Percentiles rank a stretch among this genome's conserved stretches.
These are phyloP conservation scores for Claviceps pusilla DNA, from an alignment of 2,329 filamentous ascomycete species.

Conservation along the genomic window DNA sequence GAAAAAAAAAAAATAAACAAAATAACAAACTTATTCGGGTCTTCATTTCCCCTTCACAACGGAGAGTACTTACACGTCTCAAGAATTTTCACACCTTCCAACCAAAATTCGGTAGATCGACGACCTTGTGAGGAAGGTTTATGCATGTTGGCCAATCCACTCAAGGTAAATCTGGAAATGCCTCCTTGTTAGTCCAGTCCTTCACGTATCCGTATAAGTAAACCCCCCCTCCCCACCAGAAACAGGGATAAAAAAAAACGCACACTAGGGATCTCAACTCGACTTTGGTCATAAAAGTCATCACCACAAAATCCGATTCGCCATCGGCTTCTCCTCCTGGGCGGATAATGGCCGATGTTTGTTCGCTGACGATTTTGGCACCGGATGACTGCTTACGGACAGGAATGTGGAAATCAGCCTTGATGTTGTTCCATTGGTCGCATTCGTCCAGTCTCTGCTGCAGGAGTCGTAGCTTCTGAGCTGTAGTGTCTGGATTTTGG, in stretches of 20 bases:
- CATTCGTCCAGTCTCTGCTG: slow-evolving; percentile 47
- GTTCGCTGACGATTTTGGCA: slow-evolving; percentile 37
- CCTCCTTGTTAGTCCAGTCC: slow-evolving; percentile 6
- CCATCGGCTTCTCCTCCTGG: slow-evolving; percentile 27
- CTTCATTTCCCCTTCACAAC: not conserved
- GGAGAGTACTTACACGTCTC: slow-evolving; percentile 28
- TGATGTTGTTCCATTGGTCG: slow-evolving; percentile 32
- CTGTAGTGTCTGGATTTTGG: slow-evolving; percentile 40
- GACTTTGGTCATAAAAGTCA: slow-evolving; percentile 46
- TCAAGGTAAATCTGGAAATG: slow-evolving; percentile 34
- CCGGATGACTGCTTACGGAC: slow-evolving; percentile 36
- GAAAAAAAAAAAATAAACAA: no score
- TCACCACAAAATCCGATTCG: slow-evolving; percentile 38
- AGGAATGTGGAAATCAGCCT: slow-evolving; percentile 38
- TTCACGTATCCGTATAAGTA: not conserved
- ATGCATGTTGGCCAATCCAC: slow-evolving; percentile 32
- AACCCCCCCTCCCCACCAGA: accelerated
- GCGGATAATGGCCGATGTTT: slow-evolving; percentile 40
- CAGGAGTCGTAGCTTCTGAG: slow-evolving; percentile 45
- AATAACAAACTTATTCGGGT: no score
- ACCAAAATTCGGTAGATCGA: slow-evolving; percentile 25
- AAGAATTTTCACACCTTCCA: slow-evolving; percentile 28
- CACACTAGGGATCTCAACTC: slow-evolving; percentile 42
- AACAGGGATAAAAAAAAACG: slow-evolving; percentile 11
- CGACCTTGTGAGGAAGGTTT: slow-evolving; percentile 20